Conservation (phyloP, 2,329 filamentous ascomycete genomes). For the Gnomoniopsis smithogilvyi region DNA sequence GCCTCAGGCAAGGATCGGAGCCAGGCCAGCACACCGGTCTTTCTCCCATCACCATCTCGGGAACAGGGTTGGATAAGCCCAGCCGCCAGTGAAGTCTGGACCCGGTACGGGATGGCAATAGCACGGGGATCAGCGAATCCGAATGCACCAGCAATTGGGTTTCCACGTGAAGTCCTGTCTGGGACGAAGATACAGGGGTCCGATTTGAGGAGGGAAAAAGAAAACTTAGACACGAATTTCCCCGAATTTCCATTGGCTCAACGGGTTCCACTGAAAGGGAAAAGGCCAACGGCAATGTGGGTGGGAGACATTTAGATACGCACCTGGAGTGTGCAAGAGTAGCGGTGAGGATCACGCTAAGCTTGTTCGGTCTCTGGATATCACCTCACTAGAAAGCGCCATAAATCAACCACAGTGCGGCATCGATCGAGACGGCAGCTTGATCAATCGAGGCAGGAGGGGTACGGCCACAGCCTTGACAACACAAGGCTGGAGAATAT, state of each 20-base stretch:
- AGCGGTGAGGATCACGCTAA: slow-evolving; percentile 18
- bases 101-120: background rate
- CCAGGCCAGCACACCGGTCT: slow-evolving; percentile 10
- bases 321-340: slow-evolving; percentile 16
- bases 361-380: slow-evolving; percentile 13
- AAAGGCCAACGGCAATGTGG: background rate
- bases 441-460: slow-evolving; percentile 1
- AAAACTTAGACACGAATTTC: background rate
- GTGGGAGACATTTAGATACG: slow-evolving; percentile 10
- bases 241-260: slow-evolving; percentile 14
- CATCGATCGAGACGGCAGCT: slow-evolving; percentile 3
- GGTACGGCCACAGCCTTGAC: slow-evolving; percentile 5
- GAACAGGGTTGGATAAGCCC: slow-evolving; percentile 9
- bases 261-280: background rate
- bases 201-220: background rate
- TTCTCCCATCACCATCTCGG: slow-evolving; percentile 7
- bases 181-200: slow-evolving; percentile 2
- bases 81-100: slow-evolving; percentile 1
- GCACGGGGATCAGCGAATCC: slow-evolving; percentile 14
- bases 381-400: slow-evolving; percentile 19
- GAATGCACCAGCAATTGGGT: slow-evolving; percentile 9
- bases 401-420: slow-evolving; percentile 17
- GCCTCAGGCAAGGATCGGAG: slow-evolving; percentile 12
- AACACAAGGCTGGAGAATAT: slow-evolving; percentile 6
- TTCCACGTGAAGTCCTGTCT: slow-evolving; percentile 15